Evolutionary conservation across 116 monocot species (phyloP).

Genomic region (Dioscorea cayenensis): DNA sequence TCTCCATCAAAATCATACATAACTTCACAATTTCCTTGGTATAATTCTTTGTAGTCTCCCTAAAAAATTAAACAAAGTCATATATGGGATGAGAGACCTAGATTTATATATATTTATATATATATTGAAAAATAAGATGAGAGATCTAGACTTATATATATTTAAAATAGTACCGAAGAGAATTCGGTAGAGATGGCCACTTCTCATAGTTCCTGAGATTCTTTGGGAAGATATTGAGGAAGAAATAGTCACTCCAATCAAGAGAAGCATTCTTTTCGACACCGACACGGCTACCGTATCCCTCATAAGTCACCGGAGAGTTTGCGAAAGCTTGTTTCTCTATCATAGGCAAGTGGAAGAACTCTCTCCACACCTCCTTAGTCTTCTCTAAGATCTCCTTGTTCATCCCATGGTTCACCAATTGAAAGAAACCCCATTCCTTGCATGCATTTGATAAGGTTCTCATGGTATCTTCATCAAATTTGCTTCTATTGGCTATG

Average conservation of each 20-base stretch:
- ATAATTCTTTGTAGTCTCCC: constrained; percentile 23
- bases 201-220: constrained; percentile 17
- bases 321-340: constrained; percentile 53
- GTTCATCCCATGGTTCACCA: background rate
- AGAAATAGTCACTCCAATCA: constrained; percentile 82
- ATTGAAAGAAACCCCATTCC: constrained; percentile 38
- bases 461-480: background rate
- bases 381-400: constrained; percentile 12
- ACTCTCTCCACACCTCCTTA: constrained; percentile 33
- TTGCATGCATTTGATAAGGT: constrained; percentile 36
- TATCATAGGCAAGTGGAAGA: constrained; percentile 59
- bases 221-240: constrained; percentile 39
- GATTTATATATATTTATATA: too few relatives aligned
- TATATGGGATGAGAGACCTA: too few relatives aligned
- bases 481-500: constrained; percentile 2
- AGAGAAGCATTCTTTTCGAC: constrained; percentile 14
- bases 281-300: background rate
- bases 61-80: background rate
- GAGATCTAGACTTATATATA: background rate
- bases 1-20: constrained; percentile 15
- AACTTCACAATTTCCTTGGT: constrained; percentile 18
- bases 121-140: too few relatives aligned
- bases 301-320: constrained; percentile 38
- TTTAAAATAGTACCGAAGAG: constrained; percentile 20
- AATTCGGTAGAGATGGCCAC: constrained; percentile 45